These are phyloP conservation scores for Xanthoconium separans DNA, from an alignment of 1,284 basidiomycete species.

Conservation along the genomic window DNA sequence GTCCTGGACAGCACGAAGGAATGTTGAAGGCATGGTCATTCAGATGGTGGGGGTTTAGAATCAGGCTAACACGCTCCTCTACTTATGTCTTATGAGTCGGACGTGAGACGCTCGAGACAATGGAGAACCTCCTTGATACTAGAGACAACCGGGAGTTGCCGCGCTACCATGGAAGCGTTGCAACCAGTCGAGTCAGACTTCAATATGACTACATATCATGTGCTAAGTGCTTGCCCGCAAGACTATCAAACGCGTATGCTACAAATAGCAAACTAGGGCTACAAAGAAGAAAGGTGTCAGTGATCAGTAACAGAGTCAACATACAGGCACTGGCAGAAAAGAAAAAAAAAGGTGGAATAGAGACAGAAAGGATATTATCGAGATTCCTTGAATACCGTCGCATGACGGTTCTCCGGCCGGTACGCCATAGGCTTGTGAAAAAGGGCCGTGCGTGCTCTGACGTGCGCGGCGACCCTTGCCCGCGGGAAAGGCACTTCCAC, in stretches of 20 bases:
- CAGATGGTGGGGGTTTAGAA: conserved; percentile 9
- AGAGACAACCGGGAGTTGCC: conserved; percentile 1
- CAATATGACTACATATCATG: neutral
- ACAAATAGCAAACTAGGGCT: conserved; percentile 5
- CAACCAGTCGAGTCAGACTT: neutral
- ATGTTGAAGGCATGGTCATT: neutral
- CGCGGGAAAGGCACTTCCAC: neutral
- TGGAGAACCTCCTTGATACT: neutral
- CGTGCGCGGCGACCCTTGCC: neutral
- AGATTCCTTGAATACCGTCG: conserved; percentile 42
- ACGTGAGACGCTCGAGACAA: conserved; percentile 9
- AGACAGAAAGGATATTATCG: neutral
- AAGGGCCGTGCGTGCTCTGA: neutral
- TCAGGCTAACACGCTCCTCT: neutral
- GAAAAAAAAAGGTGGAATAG: neutral
- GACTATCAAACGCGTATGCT: conserved; percentile 10
- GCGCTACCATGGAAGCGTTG: neutral
- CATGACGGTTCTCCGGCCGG: conserved; percentile 21
- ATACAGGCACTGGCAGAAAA: conserved; percentile 19
- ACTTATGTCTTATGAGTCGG: conserved; percentile 3
- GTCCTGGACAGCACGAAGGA: neutral
- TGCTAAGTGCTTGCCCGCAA: neutral
- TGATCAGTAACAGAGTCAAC: no score
- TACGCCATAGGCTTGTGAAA: neutral
- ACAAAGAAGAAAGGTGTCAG: no score